Evolutionary conservation across 2,329 filamentous ascomycete genomes (phyloP), one percentile per base, ranked within the genome.

Genomic region (Pyrenochaeta sp.): DNA sequence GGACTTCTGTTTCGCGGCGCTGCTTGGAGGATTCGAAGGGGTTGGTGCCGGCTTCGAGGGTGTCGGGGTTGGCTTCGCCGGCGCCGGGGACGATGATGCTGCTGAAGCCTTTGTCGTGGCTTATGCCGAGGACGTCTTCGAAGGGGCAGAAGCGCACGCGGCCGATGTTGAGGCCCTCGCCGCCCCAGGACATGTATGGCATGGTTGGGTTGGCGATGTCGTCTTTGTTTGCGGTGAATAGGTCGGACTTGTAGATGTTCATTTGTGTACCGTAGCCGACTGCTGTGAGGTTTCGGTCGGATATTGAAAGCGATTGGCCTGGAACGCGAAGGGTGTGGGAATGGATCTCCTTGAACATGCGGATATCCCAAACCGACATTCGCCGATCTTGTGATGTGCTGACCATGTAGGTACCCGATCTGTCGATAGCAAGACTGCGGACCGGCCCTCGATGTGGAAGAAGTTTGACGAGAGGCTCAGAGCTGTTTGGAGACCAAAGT

Each of bases 31-130:
- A 96, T 75, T 97, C 94, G 81, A 93, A 97, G 22, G 94, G 94
- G 77, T 99, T 99, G 9, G 63, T 68, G 39, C 68, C 68, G 60
- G 86, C 80, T 72, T 99, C 94, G 40, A 96, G 78, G 3, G 91
- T 89, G 71, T 99, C 94, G 69, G 89, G 96, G 81, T 97, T 97
- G 68, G 94, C 86, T 72, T 99, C 94, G 51, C 94, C 94, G n/a
- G 93, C 89, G 34, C 94, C 94, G 6, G 94, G 94, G 2, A 97
- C 85, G 58, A 99, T 84, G 65, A 96, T 84, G 42, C 88, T 94
- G 11, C 88, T 89, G 75, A 97, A 97, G 10, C 94, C 94, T 48
- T 86, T 78, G 65, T 89, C 82, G 75, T 97, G 93, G 2, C 87
- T 83, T 17, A 96, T 81, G 10, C 93, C 94, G 2, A 99, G 82